These are phyloP conservation scores for Sporothrix euskadiensis DNA, from an alignment of 2,329 filamentous ascomycete genomes.

Conservation along the genomic window DNA sequence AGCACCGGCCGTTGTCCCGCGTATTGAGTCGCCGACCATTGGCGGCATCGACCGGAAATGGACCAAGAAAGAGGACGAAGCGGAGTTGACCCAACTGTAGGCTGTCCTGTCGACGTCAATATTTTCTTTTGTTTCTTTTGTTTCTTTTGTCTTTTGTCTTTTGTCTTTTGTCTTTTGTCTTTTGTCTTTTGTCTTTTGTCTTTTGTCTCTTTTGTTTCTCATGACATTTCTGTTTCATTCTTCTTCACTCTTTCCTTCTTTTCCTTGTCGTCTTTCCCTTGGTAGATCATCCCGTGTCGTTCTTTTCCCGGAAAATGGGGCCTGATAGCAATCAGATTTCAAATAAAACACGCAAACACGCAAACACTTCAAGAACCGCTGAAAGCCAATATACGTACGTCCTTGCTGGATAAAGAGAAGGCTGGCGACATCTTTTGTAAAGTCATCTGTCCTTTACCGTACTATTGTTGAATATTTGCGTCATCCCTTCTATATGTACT, in stretches of 20 bases:
- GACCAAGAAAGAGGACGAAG: background rate
- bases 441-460: background rate
- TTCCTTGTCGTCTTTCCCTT: background rate
- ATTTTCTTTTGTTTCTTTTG: background rate
- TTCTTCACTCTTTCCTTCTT: too few species aligned
- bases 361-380: background rate
- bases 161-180: too few species aligned
- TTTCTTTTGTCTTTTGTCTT: background rate
- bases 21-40: slow-evolving; percentile 24
- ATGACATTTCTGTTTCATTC: background rate
- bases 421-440: background rate
- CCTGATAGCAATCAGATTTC: background rate
- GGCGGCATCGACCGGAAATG: background rate
- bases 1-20: slow-evolving; percentile 2
- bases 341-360: background rate
- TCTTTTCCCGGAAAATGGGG: slow-evolving; percentile 3
- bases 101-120: background rate
- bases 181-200: too few species aligned
- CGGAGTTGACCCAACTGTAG: background rate
- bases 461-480: background rate
- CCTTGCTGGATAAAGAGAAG: background rate
- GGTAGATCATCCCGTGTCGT: background rate
- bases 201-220: background rate
- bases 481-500: background rate
- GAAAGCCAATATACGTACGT: background rate